Evolutionary conservation across 164 flowering plant genomes (phyloP).

Genomic region (Vitis cinerea): DNA sequence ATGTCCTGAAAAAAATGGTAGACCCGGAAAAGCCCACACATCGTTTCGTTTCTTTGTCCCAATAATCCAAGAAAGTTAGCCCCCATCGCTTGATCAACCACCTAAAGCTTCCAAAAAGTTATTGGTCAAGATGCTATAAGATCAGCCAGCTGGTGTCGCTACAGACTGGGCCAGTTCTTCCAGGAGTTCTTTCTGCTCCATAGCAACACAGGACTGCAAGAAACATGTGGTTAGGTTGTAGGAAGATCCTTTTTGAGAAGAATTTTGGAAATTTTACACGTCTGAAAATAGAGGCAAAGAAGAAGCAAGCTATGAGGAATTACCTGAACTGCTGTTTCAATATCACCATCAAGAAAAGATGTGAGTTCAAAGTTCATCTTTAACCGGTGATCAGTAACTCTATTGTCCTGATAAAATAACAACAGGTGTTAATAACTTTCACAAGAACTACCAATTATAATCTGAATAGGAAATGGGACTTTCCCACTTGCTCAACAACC

Average conservation of each 20-base stretch:
- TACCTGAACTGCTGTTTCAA: slow-evolving; percentile 72
- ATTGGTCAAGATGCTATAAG: background rate
- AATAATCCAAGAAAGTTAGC: too few relatives aligned
- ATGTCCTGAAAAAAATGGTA: too few relatives aligned
- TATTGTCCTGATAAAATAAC: slow-evolving; percentile 63
- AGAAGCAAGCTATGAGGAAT: background rate
- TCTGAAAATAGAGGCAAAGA: background rate
- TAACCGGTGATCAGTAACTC: slow-evolving; percentile 93
- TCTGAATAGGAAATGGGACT: too few relatives aligned
- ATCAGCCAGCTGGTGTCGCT: slow-evolving; percentile 36
- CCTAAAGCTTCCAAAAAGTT: background rate
- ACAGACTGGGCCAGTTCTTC: slow-evolving; percentile 87
- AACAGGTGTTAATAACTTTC: background rate
- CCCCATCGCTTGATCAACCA: too few relatives aligned
- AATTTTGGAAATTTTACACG: background rate
- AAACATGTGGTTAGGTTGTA: slow-evolving; percentile 5
- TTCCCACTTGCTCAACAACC: too few relatives aligned
- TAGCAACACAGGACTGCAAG: slow-evolving; percentile 71
- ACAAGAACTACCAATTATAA: too few relatives aligned
- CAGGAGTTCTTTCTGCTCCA: slow-evolving; percentile 87
- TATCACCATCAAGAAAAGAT: slow-evolving; percentile 82
- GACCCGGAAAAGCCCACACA: too few relatives aligned
- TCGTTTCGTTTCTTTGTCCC: too few relatives aligned
- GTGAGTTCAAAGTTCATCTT: slow-evolving; percentile 95
- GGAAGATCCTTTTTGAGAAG: background rate